Percentiles rank a stretch among this genome's conserved stretches.
Evolutionary conservation across 345 rosid species (phyloP).

Genomic region (Hibiscus syriacus): DNA sequence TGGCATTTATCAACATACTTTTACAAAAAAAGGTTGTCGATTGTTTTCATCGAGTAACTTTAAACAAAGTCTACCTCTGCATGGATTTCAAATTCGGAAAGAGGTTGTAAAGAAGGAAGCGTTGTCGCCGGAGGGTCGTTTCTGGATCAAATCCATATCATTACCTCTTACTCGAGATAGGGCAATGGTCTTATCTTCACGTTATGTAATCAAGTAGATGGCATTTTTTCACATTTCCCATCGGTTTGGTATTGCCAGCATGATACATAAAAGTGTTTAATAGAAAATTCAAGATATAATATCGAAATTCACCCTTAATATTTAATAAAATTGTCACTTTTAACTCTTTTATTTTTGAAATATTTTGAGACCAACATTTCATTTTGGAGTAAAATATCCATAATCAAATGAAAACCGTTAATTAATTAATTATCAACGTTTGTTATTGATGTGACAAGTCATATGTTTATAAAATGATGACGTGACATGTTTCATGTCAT

Average conservation of each 20-base stretch:
- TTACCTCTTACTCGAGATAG: slow-evolving; percentile 85
- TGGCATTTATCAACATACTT: slow-evolving; percentile 21
- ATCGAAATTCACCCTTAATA: too few species aligned
- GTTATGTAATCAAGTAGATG: slow-evolving; percentile 60
- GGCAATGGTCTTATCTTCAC: slow-evolving; percentile 73
- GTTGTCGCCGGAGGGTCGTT: slow-evolving; percentile 65
- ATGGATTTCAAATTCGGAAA: slow-evolving; percentile 76
- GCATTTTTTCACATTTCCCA: slow-evolving; percentile 93
- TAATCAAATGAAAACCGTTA: too few species aligned
- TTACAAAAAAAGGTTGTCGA: background rate
- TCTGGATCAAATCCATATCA: slow-evolving; percentile 98
- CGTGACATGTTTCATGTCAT: too few species aligned
- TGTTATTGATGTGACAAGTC: too few species aligned
- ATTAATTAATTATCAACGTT: too few species aligned
- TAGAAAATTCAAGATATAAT: background rate
- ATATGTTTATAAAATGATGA: too few species aligned
- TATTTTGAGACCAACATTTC: too few species aligned
- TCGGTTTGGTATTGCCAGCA: slow-evolving; percentile 93
- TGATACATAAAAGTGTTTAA: slow-evolving; percentile 18
- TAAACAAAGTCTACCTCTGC: slow-evolving; percentile 57
- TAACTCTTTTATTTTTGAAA: too few species aligned
- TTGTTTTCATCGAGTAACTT: background rate
- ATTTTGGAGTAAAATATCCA: too few species aligned
- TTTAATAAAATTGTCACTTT: too few species aligned
- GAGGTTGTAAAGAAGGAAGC: slow-evolving; percentile 71